phyloP scores from a whole-genome alignment of 257 asterid species.

The Salvia rosmarinus region DNA sequence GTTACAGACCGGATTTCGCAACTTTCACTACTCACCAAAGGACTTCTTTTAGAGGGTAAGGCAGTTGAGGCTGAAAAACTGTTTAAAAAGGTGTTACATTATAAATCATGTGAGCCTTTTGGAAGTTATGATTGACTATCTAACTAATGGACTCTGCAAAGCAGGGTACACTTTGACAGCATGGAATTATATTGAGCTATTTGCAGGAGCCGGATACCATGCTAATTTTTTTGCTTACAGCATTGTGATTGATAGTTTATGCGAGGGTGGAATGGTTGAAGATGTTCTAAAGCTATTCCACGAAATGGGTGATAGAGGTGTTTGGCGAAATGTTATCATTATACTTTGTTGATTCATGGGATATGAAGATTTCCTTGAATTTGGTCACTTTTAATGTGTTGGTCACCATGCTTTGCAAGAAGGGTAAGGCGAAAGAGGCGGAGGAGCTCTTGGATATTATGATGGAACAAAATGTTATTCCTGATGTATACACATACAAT shows the following conservation, averaged over 20 bases:
- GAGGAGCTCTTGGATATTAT: not conserved
- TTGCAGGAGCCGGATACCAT: not conserved
- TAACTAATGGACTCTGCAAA: not conserved
- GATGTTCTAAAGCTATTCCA: not conserved
- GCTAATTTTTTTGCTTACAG: not conserved
- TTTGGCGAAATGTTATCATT: not conserved
- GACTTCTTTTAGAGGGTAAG: not conserved
- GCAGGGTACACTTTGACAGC: not conserved
- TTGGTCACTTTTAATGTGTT: not conserved
- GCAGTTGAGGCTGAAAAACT: not conserved
- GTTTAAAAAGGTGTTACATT: not conserved
- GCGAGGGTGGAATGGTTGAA: constrained; percentile 3
- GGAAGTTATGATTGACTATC: not conserved
- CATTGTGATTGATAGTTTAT: not conserved
- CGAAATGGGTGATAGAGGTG: not conserved
- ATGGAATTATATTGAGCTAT: not conserved
- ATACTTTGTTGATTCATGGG: not conserved
- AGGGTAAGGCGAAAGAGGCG: not conserved
- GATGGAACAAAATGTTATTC: not conserved
- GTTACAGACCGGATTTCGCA: not conserved
- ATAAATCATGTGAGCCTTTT: not conserved
- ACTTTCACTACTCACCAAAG: not conserved
- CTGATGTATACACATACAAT: constrained; percentile 7
- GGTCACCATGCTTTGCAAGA: constrained; percentile 1
- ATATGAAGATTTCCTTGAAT: not conserved